These are phyloP conservation scores for Phytophthora fragariae DNA, from an alignment of 352 stramenopile species.

Conservation along the genomic window DNA sequence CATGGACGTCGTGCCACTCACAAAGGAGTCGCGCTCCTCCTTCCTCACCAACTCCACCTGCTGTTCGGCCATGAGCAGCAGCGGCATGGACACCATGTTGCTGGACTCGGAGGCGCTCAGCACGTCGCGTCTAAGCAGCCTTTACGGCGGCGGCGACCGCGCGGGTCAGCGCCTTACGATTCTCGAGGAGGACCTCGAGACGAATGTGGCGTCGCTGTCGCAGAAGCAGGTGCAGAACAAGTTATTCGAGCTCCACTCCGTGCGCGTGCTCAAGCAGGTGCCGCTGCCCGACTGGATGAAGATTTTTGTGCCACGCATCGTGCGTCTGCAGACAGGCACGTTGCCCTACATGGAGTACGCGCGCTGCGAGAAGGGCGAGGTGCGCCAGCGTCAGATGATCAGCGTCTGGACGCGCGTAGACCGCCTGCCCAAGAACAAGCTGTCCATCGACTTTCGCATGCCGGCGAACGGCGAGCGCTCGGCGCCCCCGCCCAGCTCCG, in stretches of 20 bases:
- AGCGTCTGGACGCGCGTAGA: conserved; percentile 65
- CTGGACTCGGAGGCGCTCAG: conserved; percentile 47
- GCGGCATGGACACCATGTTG: conserved; percentile 43
- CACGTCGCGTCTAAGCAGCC: conserved; percentile 45
- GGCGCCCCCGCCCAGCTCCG: conserved; percentile 7
- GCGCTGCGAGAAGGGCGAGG: conserved; percentile 56
- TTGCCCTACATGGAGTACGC: conserved; percentile 76
- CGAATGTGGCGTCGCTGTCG: conserved; percentile 27
- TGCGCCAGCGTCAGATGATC: conserved; percentile 72
- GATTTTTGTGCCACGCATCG: conserved; percentile 72
- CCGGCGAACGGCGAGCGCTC: conserved; percentile 37
- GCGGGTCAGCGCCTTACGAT: conserved; percentile 36
- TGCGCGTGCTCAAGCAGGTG: conserved; percentile 75
- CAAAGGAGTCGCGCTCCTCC: conserved; percentile 54
- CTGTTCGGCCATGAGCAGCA: conserved; percentile 46
- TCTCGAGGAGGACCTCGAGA: conserved; percentile 43
- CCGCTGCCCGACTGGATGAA: conserved; percentile 79
- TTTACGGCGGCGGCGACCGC: conserved; percentile 38
- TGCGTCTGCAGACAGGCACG: conserved; percentile 66
- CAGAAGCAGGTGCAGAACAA: conserved; percentile 63
- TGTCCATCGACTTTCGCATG: conserved; percentile 72
- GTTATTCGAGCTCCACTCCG: conserved; percentile 51
- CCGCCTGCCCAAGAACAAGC: conserved; percentile 72
- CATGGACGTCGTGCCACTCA: conserved; percentile 15
- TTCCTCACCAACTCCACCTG: conserved; percentile 62